Percentiles rank a stretch among this genome's conserved stretches.
Evolutionary conservation across 306 rosid genomes (phyloP).

Genomic region (Canavalia ensiformis): DNA sequence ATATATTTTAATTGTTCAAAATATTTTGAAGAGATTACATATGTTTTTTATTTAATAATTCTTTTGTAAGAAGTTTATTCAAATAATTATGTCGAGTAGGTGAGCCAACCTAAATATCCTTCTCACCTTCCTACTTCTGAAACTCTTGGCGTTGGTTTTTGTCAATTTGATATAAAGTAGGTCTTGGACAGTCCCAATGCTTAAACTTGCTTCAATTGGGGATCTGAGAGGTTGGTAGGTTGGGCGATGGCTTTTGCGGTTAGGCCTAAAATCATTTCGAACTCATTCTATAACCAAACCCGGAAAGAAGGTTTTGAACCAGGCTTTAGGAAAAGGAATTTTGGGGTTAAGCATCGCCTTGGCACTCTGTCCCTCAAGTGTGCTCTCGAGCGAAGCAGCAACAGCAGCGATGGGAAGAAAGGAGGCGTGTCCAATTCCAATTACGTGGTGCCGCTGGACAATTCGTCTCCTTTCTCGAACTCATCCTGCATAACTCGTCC

Average conservation of each 20-base stretch:
- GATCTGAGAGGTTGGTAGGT: slow-evolving; percentile 45
- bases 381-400: slow-evolving; percentile 55
- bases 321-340: slow-evolving; percentile 18
- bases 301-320: background rate
- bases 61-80: no score
- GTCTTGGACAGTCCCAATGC: background rate
- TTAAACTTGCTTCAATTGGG: background rate
- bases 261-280: slow-evolving; percentile 7
- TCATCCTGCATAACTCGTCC: slow-evolving; percentile 90
- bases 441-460: slow-evolving; percentile 90
- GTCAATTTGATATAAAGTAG: slow-evolving; percentile 15
- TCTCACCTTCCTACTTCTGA: background rate
- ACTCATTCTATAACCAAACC: slow-evolving; percentile 5
- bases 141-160: background rate
- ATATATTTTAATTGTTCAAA: no score
- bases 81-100: slow-evolving; percentile 19
- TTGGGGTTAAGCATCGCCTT: slow-evolving; percentile 25
- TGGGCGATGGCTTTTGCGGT: slow-evolving; percentile 46
- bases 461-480: slow-evolving; percentile 69
- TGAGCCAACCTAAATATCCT: slow-evolving; percentile 22
- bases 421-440: slow-evolving; percentile 75
- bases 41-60: no score
- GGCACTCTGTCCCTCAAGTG: slow-evolving; percentile 43
- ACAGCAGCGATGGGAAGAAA: slow-evolving; percentile 52
- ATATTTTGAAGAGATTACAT: no score